Percentiles rank a stretch among this genome's conserved stretches.
These are phyloP conservation scores for Seiridium cupressi DNA, from an alignment of 2,329 filamentous ascomycete species.

Conservation along the genomic window DNA sequence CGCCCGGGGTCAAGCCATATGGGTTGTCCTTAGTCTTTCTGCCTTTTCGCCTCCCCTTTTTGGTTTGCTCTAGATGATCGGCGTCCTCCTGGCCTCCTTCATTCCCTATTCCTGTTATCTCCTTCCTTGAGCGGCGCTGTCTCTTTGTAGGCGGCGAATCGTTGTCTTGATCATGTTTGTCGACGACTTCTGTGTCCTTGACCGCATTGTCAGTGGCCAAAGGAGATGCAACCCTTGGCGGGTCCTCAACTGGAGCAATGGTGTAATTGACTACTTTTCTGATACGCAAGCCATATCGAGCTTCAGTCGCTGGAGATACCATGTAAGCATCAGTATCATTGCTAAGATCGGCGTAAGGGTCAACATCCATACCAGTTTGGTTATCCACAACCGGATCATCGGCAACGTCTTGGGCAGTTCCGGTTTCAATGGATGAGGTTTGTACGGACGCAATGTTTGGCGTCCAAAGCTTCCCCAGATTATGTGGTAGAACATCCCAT, in stretches of 20 bases:
- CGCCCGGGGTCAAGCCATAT: constrained; percentile 53
- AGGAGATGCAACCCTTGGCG: neutral
- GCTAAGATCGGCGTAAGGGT: too few relatives aligned
- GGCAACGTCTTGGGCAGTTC: neutral
- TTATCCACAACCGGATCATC: neutral
- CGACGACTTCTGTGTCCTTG: neutral
- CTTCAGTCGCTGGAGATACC: too few relatives aligned
- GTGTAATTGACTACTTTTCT: too few relatives aligned
- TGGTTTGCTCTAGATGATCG: neutral
- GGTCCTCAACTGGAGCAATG: too few relatives aligned
- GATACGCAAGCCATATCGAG: too few relatives aligned
- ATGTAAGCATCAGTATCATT: too few relatives aligned
- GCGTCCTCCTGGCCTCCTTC: neutral
- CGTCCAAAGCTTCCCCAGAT: neutral
- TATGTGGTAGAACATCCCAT: neutral
- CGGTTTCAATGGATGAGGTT: neutral
- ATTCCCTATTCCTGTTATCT: neutral
- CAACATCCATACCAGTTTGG: too few relatives aligned
- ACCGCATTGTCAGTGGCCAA: neutral
- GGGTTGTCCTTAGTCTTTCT: constrained; percentile 33
- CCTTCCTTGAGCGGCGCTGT: neutral
- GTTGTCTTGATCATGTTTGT: neutral
- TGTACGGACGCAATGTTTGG: neutral
- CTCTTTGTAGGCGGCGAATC: neutral
- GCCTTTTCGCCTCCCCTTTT: constrained; percentile 20